These are phyloP conservation scores for Aureobasidium mangrovei DNA, from an alignment of 2,329 filamentous ascomycete genomes.

Conservation along the genomic window DNA sequence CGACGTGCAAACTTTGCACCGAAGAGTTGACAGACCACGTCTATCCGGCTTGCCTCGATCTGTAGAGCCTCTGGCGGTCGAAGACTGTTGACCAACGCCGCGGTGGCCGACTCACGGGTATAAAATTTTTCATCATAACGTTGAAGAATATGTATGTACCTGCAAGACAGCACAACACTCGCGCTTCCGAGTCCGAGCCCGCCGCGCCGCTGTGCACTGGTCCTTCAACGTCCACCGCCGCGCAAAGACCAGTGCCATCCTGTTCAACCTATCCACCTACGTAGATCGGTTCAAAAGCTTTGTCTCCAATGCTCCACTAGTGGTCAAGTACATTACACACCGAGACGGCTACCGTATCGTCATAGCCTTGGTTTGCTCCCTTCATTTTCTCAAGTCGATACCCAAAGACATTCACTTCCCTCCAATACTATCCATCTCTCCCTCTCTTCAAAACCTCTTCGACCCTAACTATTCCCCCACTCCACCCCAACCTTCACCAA, in stretches of 20 bases:
- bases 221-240: background rate
- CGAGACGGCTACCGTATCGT: background rate
- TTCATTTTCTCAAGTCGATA: background rate
- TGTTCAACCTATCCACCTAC: constrained; percentile 2
- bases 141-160: background rate
- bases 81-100: background rate
- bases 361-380: background rate
- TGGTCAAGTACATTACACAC: background rate
- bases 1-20: background rate
- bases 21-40: background rate
- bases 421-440: background rate
- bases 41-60: background rate
- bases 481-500: background rate
- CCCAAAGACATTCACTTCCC: background rate
- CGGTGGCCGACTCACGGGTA: background rate
- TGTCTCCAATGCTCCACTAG: background rate
- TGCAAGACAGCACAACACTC: background rate
- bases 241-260: background rate
- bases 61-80: background rate
- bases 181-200: background rate
- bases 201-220: background rate
- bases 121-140: background rate
- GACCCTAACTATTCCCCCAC: background rate
- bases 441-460: background rate
- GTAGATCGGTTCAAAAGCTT: background rate